These are phyloP conservation scores for Vigna hirtella DNA, from an alignment of 306 rosid genomes.

Conservation along the genomic window DNA sequence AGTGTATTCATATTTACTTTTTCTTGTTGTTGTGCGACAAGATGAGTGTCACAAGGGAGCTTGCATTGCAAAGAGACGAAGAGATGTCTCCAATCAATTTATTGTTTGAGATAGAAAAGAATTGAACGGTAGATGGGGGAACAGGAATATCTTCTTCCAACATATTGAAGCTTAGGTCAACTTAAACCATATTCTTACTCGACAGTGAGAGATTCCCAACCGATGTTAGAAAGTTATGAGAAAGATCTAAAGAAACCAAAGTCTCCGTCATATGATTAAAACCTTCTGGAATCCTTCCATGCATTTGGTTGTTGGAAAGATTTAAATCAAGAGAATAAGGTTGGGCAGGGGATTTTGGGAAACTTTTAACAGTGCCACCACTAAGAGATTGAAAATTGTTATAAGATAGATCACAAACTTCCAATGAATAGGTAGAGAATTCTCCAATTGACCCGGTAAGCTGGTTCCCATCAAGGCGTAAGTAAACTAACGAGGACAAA, in stretches of 20 bases:
- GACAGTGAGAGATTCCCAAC: not conserved
- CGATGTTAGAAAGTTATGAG: not conserved
- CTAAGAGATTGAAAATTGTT: not conserved
- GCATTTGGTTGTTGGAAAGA: conserved; percentile 9
- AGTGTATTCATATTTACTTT: no score
- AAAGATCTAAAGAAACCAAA: not conserved
- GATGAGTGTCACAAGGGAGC: no score
- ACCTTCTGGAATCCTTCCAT: not conserved
- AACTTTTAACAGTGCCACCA: not conserved
- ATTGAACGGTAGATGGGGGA: not conserved
- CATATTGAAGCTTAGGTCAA: conserved; percentile 38
- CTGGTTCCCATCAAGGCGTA: not conserved
- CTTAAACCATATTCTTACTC: rapidly evolving
- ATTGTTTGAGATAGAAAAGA: conserved; percentile 41
- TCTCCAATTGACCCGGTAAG: not conserved
- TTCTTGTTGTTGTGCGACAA: no score
- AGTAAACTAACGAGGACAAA: not conserved
- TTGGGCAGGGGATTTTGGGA: not conserved
- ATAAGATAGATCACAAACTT: not conserved
- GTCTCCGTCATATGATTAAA: not conserved
- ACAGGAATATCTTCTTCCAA: conserved; percentile 35
- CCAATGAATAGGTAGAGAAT: no score
- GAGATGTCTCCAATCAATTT: conserved; percentile 27
- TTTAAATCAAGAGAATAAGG: not conserved
- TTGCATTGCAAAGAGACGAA: not conserved